phyloP scores from a whole-genome alignment of 2,329 filamentous ascomycete genomes.

The Cladophialophora bantiana region DNA sequence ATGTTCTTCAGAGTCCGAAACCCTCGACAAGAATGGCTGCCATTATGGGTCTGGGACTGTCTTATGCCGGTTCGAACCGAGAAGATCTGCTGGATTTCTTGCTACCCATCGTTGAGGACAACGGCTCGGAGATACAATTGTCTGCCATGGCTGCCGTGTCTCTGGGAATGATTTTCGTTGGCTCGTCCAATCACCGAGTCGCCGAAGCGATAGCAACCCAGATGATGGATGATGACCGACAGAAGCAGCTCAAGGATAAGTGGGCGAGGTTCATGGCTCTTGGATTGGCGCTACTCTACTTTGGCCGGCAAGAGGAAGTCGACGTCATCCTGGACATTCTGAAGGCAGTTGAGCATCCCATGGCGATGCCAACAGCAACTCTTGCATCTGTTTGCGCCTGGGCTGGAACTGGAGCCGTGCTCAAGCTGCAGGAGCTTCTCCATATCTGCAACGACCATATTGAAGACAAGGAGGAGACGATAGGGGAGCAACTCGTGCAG shows the following conservation, averaged over 20 bases:
- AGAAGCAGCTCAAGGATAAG: conserved; percentile 92
- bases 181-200: conserved; percentile 88
- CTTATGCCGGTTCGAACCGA: conserved; percentile 93
- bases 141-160: conserved; percentile 95
- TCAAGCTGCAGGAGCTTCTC: conserved; percentile 95
- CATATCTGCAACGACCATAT: conserved; percentile 98
- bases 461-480: conserved; percentile 92
- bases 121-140: conserved; percentile 87
- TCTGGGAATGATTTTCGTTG: conserved; percentile 88
- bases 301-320: conserved; percentile 97
- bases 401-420: conserved; percentile 94
- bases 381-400: conserved; percentile 96
- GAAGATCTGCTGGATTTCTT: conserved; percentile 85
- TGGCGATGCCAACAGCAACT: conserved; percentile 94
- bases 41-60: conserved; percentile 94
- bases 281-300: conserved; percentile 90
- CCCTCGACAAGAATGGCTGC: conserved; percentile 79
- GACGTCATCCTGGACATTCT: conserved; percentile 96
- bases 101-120: conserved; percentile 85
- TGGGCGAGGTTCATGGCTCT: conserved; percentile 98
- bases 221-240: conserved; percentile 89
- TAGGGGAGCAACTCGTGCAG: conserved; percentile 92
- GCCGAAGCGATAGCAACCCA: conserved; percentile 92
- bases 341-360: conserved; percentile 95
- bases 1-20: conserved; percentile 80